A percentile compares a stretch with the other conserved stretches of the same genome.
Evolutionary conservation across 2,329 filamentous ascomycete genomes (phyloP).

Genomic region (Penicillium sp.): DNA sequence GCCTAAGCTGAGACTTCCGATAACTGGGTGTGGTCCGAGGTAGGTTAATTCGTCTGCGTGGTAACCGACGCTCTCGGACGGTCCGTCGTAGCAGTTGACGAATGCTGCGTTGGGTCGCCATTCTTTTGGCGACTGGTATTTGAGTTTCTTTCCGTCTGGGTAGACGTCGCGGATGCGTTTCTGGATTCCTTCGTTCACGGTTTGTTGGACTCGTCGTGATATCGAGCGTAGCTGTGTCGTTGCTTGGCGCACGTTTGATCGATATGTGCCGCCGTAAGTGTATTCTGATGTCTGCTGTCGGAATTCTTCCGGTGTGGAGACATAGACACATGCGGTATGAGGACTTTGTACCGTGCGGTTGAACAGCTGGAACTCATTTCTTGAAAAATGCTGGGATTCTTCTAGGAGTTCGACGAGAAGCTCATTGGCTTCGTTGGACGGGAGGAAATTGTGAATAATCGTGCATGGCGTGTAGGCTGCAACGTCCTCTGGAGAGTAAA

Average conservation of each 20-base stretch:
- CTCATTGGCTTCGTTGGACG: constrained; percentile 61
- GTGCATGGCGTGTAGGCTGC: constrained; percentile 81
- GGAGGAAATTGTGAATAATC: constrained; percentile 86
- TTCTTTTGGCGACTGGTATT: constrained; percentile 63
- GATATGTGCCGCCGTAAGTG: constrained; percentile 71
- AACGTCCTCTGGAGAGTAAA: constrained; percentile 77
- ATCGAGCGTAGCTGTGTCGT: constrained; percentile 68
- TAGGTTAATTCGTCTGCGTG: constrained; percentile 93
- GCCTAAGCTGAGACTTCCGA: constrained; percentile 83
- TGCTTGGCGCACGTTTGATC: constrained; percentile 70
- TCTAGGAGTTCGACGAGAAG: constrained; percentile 69
- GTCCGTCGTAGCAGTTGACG: constrained; percentile 88
- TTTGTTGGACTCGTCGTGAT: constrained; percentile 62
- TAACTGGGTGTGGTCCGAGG: constrained; percentile 78
- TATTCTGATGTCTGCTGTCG: constrained; percentile 70
- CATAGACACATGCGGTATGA: constrained; percentile 78
- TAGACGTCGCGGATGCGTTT: constrained; percentile 64
- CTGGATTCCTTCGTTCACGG: constrained; percentile 73
- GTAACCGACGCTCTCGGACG: constrained; percentile 77
- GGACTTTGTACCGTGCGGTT: constrained; percentile 79
- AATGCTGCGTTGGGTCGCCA: constrained; percentile 89
- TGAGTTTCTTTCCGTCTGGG: constrained; percentile 65
- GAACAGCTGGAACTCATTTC: constrained; percentile 75
- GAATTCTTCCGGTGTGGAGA: constrained; percentile 66
- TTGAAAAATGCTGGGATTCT: constrained; percentile 66